These are phyloP conservation scores for Xylaria flabelliformis DNA, from an alignment of 495 filamentous ascomycete species.

Conservation along the genomic window DNA sequence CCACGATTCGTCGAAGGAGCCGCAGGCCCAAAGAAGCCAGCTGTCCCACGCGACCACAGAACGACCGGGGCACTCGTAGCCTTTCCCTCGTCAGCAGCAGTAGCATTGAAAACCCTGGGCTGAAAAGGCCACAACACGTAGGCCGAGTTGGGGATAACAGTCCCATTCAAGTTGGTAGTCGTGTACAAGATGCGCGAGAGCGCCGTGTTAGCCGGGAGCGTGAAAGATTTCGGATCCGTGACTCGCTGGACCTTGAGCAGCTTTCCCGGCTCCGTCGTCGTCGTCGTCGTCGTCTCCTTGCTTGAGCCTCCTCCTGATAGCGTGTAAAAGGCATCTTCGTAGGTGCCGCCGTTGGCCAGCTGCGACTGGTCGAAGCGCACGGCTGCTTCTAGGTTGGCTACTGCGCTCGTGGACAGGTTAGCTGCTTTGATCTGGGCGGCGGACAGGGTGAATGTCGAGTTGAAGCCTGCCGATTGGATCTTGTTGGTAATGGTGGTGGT, in stretches of 20 bases:
- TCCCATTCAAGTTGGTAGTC: constrained; percentile 52
- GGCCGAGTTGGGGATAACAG: constrained; percentile 55
- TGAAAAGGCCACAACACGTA: constrained; percentile 61
- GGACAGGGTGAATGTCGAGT: constrained; percentile 46
- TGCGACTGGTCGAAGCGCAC: constrained; percentile 48
- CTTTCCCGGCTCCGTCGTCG: constrained; percentile 26
- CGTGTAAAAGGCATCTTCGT: constrained; percentile 38
- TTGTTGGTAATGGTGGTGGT: background rate
- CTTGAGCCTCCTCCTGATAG: too few relatives aligned
- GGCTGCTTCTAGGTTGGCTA: constrained; percentile 37
- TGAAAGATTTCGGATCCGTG: constrained; percentile 45
- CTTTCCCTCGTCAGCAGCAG: constrained; percentile 2
- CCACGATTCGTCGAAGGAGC: constrained; percentile 54
- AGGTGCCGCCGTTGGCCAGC: constrained; percentile 43
- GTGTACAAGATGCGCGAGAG: constrained; percentile 59
- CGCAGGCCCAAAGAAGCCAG: constrained; percentile 50
- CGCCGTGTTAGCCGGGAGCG: constrained; percentile 46
- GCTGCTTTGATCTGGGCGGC: constrained; percentile 38
- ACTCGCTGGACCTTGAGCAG: constrained; percentile 45
- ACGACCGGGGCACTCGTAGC: constrained; percentile 45
- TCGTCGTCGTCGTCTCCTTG: background rate
- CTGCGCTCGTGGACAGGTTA: constrained; percentile 34
- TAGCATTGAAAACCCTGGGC: constrained; percentile 30
- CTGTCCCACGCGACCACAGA: constrained; percentile 61
- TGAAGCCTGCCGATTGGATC: constrained; percentile 39